A percentile compares a stretch with the other conserved stretches of the same genome.
These are phyloP conservation scores for Annona squamosa DNA, from an alignment of 164 flowering plant genomes.

Conservation along the genomic window DNA sequence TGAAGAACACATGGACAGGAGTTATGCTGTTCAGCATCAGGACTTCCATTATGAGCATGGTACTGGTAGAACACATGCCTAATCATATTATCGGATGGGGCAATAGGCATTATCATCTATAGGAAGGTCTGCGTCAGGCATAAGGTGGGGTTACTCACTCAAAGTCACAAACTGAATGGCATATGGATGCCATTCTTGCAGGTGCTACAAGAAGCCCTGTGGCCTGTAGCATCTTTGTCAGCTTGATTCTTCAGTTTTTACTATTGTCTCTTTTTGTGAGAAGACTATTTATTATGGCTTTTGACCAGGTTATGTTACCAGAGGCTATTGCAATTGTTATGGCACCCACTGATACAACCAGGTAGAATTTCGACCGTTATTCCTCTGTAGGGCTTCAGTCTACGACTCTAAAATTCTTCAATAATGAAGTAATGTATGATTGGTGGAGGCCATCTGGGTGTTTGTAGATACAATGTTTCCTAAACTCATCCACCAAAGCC, in stretches of 20 bases:
- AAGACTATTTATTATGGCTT: background rate
- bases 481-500: too few species aligned
- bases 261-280: background rate
- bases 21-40: background rate
- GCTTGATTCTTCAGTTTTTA: too few species aligned
- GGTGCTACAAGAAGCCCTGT: background rate
- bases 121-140: background rate
- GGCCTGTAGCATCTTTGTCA: background rate
- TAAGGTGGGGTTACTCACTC: background rate
- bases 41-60: background rate
- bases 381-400: background rate
- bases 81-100: background rate
- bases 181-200: background rate
- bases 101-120: background rate
- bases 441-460: background rate
- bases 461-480: too few species aligned
- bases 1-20: background rate
- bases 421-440: background rate
- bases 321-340: constrained; percentile 95
- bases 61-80: background rate
- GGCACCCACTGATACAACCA: constrained; percentile 83
- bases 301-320: constrained; percentile 79
- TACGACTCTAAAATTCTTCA: background rate
- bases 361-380: constrained; percentile 18
- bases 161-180: background rate